Evolutionary conservation across 2,329 filamentous ascomycete genomes (phyloP).

Genomic region (Phoma sp.): DNA sequence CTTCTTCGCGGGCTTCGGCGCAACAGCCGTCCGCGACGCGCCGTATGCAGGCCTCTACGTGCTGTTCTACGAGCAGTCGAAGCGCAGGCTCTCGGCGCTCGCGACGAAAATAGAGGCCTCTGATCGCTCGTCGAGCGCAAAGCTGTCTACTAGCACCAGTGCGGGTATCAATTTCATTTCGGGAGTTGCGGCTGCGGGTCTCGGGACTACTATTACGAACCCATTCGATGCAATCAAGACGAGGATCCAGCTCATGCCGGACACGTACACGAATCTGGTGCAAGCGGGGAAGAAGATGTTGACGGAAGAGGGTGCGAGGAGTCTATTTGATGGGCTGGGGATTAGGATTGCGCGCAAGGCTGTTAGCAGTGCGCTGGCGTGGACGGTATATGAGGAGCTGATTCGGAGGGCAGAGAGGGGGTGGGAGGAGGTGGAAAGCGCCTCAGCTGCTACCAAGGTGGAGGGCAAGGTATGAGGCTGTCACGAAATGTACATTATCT

Average conservation of each 20-base stretch:
- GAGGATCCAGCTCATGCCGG: slow-evolving; percentile 86
- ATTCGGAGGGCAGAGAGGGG: slow-evolving; percentile 72
- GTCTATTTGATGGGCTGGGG: slow-evolving; percentile 84
- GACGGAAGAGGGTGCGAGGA: slow-evolving; percentile 77
- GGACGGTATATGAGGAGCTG: slow-evolving; percentile 96
- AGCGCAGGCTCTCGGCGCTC: slow-evolving; percentile 63
- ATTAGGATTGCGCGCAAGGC: slow-evolving; percentile 91
- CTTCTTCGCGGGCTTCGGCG: slow-evolving; percentile 93
- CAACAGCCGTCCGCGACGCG: slow-evolving; percentile 91
- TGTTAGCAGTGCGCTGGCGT: slow-evolving; percentile 90
- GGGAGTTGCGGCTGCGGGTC: slow-evolving; percentile 78
- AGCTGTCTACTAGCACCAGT: slow-evolving; percentile 51
- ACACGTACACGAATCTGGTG: slow-evolving; percentile 81
- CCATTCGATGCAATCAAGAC: slow-evolving; percentile 98
- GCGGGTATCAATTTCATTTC: slow-evolving; percentile 85
- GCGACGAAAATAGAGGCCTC: slow-evolving; percentile 42
- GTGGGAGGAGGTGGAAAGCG: slow-evolving; percentile 41
- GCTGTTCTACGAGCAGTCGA: slow-evolving; percentile 87
- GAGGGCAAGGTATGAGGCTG: slow-evolving; percentile 8
- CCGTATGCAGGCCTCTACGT: slow-evolving; percentile 96
- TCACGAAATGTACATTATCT: slow-evolving; percentile 6
- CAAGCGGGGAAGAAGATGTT: slow-evolving; percentile 81
- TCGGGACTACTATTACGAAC: slow-evolving; percentile 90
- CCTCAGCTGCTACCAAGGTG: slow-evolving; percentile 26
- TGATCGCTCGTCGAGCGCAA: slow-evolving; percentile 18